These are phyloP conservation scores for Pisolithus sp. DNA, from an alignment of 768 basidiomycete species.

Conservation along the genomic window DNA sequence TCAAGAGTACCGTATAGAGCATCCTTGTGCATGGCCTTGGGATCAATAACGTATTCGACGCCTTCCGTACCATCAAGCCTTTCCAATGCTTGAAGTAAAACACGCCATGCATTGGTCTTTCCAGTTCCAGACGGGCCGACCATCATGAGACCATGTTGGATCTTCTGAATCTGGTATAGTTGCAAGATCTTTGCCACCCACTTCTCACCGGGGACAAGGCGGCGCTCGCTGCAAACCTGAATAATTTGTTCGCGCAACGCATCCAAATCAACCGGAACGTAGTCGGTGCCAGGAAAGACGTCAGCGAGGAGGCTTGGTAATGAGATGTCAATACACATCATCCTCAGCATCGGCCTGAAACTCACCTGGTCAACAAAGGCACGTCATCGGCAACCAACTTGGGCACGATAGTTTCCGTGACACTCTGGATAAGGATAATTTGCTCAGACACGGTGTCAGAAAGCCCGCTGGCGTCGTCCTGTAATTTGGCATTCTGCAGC, in stretches of 20 bases:
- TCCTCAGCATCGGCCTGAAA: not conserved
- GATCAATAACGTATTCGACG: conserved; percentile 93
- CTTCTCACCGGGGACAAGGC: conserved; percentile 77
- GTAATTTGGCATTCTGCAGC: conserved; percentile 41
- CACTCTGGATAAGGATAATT: conserved; percentile 96
- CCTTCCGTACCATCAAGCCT: conserved; percentile 89
- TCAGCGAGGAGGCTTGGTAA: conserved; percentile 76
- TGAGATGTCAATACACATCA: not conserved
- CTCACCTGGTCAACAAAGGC: conserved; percentile 83
- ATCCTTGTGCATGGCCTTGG: conserved; percentile 99
- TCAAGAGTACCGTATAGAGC: conserved; percentile 96
- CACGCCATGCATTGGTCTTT: conserved; percentile 96
- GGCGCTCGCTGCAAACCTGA: conserved; percentile 79
- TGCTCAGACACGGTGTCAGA: conserved; percentile 82
- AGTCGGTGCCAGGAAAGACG: conserved; percentile 95
- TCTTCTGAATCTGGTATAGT: conserved; percentile 98
- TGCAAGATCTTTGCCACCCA: conserved; percentile 97
- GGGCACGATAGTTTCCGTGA: conserved; percentile 96
- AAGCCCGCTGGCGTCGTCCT: conserved; percentile 44
- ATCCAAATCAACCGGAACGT: conserved; percentile 82
- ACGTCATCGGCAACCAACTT: conserved; percentile 98
- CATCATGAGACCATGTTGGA: conserved; percentile 99
- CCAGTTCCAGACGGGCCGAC: conserved; percentile 96
- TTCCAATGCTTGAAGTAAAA: conserved; percentile 84
- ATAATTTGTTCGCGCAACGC: conserved; percentile 79